phyloP scores from a whole-genome alignment of 352 stramenopile species.

The Pythium insidiosum region DNA sequence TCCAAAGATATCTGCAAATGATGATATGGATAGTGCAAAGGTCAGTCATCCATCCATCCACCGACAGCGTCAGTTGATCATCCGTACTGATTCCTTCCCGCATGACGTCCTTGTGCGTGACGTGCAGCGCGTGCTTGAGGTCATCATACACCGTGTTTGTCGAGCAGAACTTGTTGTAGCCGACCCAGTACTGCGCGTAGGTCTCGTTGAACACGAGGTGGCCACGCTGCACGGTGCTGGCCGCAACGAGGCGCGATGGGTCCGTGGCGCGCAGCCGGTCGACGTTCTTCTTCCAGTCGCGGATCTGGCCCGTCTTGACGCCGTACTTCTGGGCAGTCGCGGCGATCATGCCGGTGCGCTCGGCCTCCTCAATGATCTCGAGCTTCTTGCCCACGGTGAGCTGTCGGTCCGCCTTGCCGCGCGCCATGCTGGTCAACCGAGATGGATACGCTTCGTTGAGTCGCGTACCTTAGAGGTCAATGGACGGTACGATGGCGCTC shows the following conservation, averaged over 20 bases:
- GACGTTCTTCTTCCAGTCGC: conserved; percentile 86
- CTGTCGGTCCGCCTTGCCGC: conserved; percentile 69
- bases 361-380: conserved; percentile 82
- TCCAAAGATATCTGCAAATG: conserved; percentile 41
- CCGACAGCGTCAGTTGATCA: conserved; percentile 3
- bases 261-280: conserved; percentile 68
- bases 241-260: conserved; percentile 70
- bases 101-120: conserved; percentile 64
- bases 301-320: conserved; percentile 82
- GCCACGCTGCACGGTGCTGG: conserved; percentile 73
- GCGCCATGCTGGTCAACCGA: conserved; percentile 66
- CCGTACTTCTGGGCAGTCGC: conserved; percentile 80
- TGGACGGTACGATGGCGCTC: no score
- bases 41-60: not conserved
- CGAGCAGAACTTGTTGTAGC: conserved; percentile 85
- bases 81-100: conserved; percentile 67
- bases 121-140: conserved; percentile 56
- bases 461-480: no score
- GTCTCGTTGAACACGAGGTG: conserved; percentile 86
- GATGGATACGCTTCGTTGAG: no score
- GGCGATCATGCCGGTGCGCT: conserved; percentile 68
- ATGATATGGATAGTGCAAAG: no score
- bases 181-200: conserved; percentile 85
- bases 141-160: conserved; percentile 61
- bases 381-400: conserved; percentile 86